Percentiles rank a stretch among this genome's conserved stretches.
These are phyloP conservation scores for Neurospora tetraspora DNA, from an alignment of 495 filamentous ascomycete species.

Conservation along the genomic window DNA sequence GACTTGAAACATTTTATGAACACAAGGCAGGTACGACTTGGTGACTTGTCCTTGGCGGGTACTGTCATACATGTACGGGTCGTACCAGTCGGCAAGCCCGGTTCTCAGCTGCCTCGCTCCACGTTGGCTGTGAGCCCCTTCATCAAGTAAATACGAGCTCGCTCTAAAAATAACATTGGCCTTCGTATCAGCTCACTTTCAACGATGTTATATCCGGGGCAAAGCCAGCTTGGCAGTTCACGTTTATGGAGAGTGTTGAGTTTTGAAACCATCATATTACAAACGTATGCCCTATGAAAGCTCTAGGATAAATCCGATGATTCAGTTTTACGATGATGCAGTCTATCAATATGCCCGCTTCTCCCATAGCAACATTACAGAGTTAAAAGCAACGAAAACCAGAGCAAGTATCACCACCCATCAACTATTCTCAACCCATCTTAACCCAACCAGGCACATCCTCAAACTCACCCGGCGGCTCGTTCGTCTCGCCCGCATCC, in stretches of 20 bases:
- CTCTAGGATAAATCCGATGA: background rate
- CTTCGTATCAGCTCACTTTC: background rate
- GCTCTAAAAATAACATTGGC: background rate
- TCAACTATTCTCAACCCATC: slow-evolving; percentile 4
- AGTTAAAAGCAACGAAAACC: background rate
- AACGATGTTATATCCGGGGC: background rate
- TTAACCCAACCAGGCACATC: slow-evolving; percentile 30
- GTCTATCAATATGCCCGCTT: background rate
- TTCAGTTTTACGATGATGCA: background rate
- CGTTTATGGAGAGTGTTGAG: background rate
- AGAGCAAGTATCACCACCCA: background rate
- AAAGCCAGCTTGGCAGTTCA: background rate
- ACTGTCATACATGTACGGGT: background rate
- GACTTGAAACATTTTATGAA: background rate
- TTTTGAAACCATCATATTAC: background rate
- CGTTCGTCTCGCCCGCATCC: slow-evolving; percentile 10
- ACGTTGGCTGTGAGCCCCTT: background rate
- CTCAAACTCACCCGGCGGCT: slow-evolving; percentile 21
- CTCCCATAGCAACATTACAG: background rate
- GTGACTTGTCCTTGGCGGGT: background rate
- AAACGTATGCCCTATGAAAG: background rate
- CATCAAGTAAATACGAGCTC: background rate
- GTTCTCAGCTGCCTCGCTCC: background rate
- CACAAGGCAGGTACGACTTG: background rate
- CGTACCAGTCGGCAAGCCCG: background rate